Base-by-base conservation (phyloP, 1,139 yeast genomes). In the Zygosaccharomyces pseudobailii region DNA sequence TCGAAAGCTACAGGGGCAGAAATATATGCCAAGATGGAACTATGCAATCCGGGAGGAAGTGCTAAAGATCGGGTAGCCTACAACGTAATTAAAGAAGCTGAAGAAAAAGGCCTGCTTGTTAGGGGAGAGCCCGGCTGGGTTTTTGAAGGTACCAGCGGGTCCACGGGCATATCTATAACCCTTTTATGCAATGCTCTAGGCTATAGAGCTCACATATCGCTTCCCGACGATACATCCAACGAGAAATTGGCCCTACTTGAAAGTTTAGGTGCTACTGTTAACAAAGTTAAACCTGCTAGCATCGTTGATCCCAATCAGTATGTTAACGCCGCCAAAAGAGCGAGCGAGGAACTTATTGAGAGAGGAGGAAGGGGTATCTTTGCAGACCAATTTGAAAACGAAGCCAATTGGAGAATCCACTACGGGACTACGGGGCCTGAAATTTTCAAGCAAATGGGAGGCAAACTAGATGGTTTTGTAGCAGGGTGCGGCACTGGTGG, bases 311-410 rank as follows among this genome's bases (percentile, higher is more conserved):
- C 95, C 1, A 79, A 80, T 51, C 97, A 92, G 65, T 92, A 92
- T 62, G 96, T 92, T 36, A 92, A 92, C 64, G 84, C 84, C 5
- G 97, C 98, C 0, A 74, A 85, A 49, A 67, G 72, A 4, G 79
- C 85, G 4, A 88, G 92, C 2, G 69, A 72, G 13, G 70, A 65
- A n/a, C 70, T 82, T 37, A 78, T 80, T 49, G 61, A 64, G 20
- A 76, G 77, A 52, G 54, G 67, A 0, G 52, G 66, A 2, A 74
- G 70, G 40, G 49, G 56, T 0, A 72, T 90, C 0, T 92, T 90
- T 71, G 97, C 97, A 3, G 94, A 92, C 67, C 98, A 90, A 65
- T 92, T 92, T 68, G 98, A 92, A 63, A 92, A 88, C 62, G 94
- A 86, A 55, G 82, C 79, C 51, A 92, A 92, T 63, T 92, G 97